Conservation (phyloP, 2,329 filamentous ascomycete genomes). For the Epichloe hybrida region DNA sequence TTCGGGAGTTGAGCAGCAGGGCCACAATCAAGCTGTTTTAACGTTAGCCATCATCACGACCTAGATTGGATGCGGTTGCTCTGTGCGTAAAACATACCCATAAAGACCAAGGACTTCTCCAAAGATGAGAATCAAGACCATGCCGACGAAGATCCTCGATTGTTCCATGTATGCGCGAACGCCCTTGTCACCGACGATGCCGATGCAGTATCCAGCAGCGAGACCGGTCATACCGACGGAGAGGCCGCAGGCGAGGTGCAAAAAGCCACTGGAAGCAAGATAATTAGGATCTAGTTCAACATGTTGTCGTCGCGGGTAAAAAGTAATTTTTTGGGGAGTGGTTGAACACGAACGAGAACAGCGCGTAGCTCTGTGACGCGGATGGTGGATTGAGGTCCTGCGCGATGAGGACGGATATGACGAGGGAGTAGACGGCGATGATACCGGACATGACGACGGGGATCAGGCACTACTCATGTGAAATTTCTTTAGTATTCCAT, state of each 20-base stretch:
- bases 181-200: slow-evolving; percentile 85
- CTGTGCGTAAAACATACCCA: slow-evolving; percentile 48
- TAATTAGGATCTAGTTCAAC: slow-evolving; percentile 8
- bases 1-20: slow-evolving; percentile 84
- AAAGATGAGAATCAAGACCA: slow-evolving; percentile 98
- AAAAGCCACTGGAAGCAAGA: slow-evolving; percentile 51
- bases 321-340: too few species aligned
- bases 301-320: background rate
- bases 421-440: slow-evolving; percentile 93
- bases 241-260: slow-evolving; percentile 84
- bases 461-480: slow-evolving; percentile 53
- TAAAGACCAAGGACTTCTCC: slow-evolving; percentile 95
- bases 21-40: slow-evolving; percentile 71
- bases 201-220: slow-evolving; percentile 92
- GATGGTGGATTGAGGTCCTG: slow-evolving; percentile 68
- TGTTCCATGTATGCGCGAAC: slow-evolving; percentile 95
- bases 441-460: slow-evolving; percentile 98
- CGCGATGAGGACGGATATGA: slow-evolving; percentile 91
- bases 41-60: background rate
- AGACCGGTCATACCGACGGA: slow-evolving; percentile 87
- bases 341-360: slow-evolving; percentile 56
- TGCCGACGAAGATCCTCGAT: slow-evolving; percentile 90
- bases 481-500: background rate
- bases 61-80: too few species aligned
- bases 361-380: slow-evolving; percentile 51